Base-by-base conservation (phyloP, 2,329 filamentous ascomycete genomes). In the Fusarium chlamydosporum region DNA sequence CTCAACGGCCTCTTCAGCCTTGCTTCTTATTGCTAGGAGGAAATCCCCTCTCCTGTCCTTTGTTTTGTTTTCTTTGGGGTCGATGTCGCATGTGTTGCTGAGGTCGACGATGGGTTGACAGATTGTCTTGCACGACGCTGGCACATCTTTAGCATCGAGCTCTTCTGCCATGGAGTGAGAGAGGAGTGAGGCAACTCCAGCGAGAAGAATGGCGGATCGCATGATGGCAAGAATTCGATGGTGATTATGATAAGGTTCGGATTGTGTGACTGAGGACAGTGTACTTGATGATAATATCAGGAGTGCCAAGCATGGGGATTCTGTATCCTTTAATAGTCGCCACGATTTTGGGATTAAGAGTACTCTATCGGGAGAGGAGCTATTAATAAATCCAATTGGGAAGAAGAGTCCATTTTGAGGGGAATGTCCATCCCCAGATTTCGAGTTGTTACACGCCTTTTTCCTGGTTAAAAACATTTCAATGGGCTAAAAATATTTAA, bases 51-150 rank as follows among this genome's bases (percentile, higher is more conserved):
- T 33, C 16, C 5, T 23, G 3, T 47, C 56, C 5, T 4, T 38
- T 18, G 33, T 10, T 18, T 16, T 50, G 23, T 6, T 50, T 20
- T 59, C 52, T 3, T 59, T 59, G 6, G 40, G 40, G 12, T 59
- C 56, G 12, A 59, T 58, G n/a, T 58, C 53, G 53, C 56, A 59
- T 11, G 26, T 20, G 2, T 47, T 59, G 27, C 52, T 59, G 5
- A 59, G 56, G 11, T 58, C 56, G 16, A 59, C 34, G 1, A 59
- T 47, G n/a, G 52, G 56, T 2, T 58, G 56, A 16, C 56, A 58
- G 34, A 59, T 59, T 3, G 56, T 59, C 11, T 18, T 47, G 56
- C 56, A 59, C 4, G 40, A 7, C 0, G 53, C 15, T 1, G 56
- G 56, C 13, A 59, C 56, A 4, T 58, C 56, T 4, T 40, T 34